A percentile compares a stretch with the other conserved stretches of the same genome.
Evolutionary conservation across 2,329 filamentous ascomycete genomes (phyloP).

Genomic region (Coniella lustricola): DNA sequence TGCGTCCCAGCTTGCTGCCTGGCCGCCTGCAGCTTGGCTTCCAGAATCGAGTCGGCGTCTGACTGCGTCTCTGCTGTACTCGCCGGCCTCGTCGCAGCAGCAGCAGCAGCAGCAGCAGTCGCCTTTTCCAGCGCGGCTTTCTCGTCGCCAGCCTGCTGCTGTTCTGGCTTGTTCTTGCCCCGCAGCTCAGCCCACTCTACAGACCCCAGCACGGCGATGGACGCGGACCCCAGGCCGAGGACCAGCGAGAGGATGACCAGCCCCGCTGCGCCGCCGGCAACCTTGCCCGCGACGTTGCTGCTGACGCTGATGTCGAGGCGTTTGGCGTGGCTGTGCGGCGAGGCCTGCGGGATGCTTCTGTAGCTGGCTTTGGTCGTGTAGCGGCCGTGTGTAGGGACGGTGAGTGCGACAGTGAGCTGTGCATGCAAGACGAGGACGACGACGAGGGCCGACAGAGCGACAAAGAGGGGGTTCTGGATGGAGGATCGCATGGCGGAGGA

Average conservation of each 20-base stretch:
- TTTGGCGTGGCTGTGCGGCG: neutral
- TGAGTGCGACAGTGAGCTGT: neutral
- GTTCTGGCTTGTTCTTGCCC: slow-evolving; percentile 7
- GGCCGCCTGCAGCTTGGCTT: no score
- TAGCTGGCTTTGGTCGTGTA: neutral
- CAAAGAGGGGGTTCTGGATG: no score
- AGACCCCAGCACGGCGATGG: slow-evolving; percentile 8
- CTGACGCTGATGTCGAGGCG: neutral
- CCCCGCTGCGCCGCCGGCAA: slow-evolving; percentile 4
- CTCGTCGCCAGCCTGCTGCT: neutral
- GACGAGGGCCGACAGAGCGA: no score
- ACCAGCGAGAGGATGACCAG: slow-evolving; percentile 8
- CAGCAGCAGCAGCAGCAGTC: no score
- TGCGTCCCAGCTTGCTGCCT: no score
- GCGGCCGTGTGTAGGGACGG: neutral
- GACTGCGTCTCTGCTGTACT: slow-evolving; percentile 2
- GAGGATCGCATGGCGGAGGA: no score
- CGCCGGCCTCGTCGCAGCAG: neutral
- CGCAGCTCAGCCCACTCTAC: slow-evolving; percentile 9
- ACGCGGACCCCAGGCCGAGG: slow-evolving; percentile 12
- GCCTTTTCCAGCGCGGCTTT: no score
- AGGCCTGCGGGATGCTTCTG: neutral
- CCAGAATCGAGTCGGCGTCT: no score
- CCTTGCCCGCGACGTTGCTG: neutral
- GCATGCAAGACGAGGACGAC: neutral